Percentiles rank a stretch among this genome's conserved stretches.
These are phyloP conservation scores for Scleroderma citrinum DNA, from an alignment of 768 basidiomycete species.

Conservation along the genomic window DNA sequence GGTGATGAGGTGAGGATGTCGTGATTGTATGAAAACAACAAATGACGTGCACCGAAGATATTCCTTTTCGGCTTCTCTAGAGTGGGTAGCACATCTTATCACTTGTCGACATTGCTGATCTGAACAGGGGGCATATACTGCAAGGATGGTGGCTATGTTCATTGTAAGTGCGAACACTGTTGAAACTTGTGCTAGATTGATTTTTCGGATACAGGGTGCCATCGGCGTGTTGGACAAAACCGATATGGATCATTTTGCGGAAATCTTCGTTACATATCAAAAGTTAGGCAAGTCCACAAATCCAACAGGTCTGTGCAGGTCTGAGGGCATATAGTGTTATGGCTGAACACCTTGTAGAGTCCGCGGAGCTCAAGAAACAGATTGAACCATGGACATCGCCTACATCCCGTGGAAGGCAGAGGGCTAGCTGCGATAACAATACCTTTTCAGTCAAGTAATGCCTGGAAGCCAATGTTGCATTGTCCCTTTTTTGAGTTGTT, in stretches of 20 bases:
- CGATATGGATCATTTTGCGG: constrained; percentile 68
- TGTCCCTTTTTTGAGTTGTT: constrained; percentile 1
- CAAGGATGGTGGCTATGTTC: constrained; percentile 65
- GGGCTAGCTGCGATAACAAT: constrained; percentile 41
- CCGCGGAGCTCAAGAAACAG: constrained; percentile 32
- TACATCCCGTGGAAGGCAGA: constrained; percentile 45
- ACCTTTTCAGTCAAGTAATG: constrained; percentile 60
- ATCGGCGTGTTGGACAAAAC: constrained; percentile 66
- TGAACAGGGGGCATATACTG: constrained; percentile 67
- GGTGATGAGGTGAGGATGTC: constrained; percentile 56
- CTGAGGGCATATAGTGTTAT: not conserved
- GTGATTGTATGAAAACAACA: constrained; percentile 1
- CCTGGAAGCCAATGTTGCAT: not conserved
- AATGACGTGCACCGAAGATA: constrained; percentile 39
- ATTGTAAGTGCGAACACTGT: constrained; percentile 39
- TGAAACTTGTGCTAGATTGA: not conserved
- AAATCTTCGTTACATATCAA: constrained; percentile 57
- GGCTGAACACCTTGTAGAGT: constrained; percentile 24
- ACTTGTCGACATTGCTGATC: constrained; percentile 4
- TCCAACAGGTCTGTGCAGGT: constrained; percentile 32
- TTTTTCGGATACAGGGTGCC: constrained; percentile 40
- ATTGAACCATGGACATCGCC: constrained; percentile 52
- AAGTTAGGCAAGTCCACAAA: constrained; percentile 52
- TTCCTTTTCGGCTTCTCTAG: constrained; percentile 76
- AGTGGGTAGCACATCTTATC: constrained; percentile 29